phyloP scores from a whole-genome alignment of 495 filamentous ascomycete genomes.

The Penicillium psychrofluorescens region DNA sequence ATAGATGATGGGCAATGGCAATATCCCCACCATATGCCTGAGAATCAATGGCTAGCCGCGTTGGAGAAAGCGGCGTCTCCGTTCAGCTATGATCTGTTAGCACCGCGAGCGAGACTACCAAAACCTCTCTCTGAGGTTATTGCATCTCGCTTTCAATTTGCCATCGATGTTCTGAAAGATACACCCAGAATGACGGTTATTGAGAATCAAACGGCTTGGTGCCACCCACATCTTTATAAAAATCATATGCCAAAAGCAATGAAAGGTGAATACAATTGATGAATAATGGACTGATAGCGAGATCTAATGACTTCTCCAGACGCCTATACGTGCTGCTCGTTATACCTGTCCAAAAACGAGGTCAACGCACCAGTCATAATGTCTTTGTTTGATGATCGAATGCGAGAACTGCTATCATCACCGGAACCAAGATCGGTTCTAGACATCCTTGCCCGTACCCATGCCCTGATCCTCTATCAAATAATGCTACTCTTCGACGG shows the following conservation, averaged over 20 bases:
- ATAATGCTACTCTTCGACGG: conserved; percentile 53
- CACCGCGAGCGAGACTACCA: conserved; percentile 2
- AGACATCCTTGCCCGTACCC: conserved; percentile 21
- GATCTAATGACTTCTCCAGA: conserved; percentile 23
- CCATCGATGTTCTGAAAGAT: conserved; percentile 32
- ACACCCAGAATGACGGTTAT: conserved; percentile 40
- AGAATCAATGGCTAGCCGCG: no score
- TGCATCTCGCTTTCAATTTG: conserved; percentile 32
- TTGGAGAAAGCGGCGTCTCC: no score
- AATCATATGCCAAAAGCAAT: conserved; percentile 39
- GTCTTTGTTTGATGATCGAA: conserved; percentile 31
- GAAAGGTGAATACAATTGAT: no score
- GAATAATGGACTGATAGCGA: no score
- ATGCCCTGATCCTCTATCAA: conserved; percentile 28
- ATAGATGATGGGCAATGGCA: no score
- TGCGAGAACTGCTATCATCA: conserved; percentile 24
- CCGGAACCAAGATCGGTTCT: conserved; percentile 20
- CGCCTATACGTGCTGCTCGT: conserved; percentile 39
- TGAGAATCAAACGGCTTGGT: conserved; percentile 42
- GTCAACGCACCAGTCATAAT: conserved; percentile 36
- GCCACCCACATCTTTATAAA: conserved; percentile 39
- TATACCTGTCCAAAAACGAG: conserved; percentile 40
- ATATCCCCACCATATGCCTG: no score
- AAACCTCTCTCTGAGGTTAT: conserved; percentile 15
- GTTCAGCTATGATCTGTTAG: not conserved